phyloP scores from a whole-genome alignment of 2,329 filamentous ascomycete species.

The Berkeleyomyces basicola region DNA sequence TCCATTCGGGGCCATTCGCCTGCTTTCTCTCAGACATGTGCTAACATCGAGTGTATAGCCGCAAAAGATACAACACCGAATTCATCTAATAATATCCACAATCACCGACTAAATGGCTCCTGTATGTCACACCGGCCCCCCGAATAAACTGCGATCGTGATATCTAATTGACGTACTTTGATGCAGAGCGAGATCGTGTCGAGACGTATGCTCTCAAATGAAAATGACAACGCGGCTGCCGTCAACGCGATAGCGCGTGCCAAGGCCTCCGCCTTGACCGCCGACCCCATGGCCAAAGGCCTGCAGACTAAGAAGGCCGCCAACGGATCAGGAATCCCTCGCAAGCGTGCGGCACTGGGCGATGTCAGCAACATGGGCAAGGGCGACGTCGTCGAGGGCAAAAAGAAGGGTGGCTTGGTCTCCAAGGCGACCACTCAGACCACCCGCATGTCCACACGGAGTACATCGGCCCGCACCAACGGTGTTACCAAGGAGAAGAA shows the following conservation, averaged over 20 bases:
- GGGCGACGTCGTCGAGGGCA: slow-evolving; percentile 50
- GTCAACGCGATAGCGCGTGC: slow-evolving; percentile 82
- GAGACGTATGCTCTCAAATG: slow-evolving; percentile 58
- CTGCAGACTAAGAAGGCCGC: slow-evolving; percentile 55
- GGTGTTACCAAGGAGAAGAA: slow-evolving; percentile 58
- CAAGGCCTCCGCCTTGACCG: slow-evolving; percentile 59
- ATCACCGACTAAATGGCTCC: slow-evolving; percentile 22
- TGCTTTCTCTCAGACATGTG: not conserved
- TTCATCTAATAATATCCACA: slow-evolving; percentile 6
- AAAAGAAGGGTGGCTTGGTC: slow-evolving; percentile 64
- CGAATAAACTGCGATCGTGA: not conserved
- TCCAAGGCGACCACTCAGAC: slow-evolving; percentile 62
- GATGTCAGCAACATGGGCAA: slow-evolving; percentile 95
- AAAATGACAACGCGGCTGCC: slow-evolving; percentile 80
- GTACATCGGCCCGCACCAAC: slow-evolving; percentile 43
- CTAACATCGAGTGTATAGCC: not conserved
- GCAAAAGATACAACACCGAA: slow-evolving; percentile 1
- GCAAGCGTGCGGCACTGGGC: slow-evolving; percentile 71
- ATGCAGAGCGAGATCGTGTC: slow-evolving; percentile 14
- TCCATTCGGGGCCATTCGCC: not conserved
- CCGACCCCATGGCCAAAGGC: slow-evolving; percentile 38
- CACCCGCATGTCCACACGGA: slow-evolving; percentile 51
- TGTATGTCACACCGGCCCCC: slow-evolving; percentile 19
- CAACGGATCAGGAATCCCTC: slow-evolving; percentile 31
- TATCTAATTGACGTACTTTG: not conserved